A percentile compares a stretch with the other conserved stretches of the same genome.
Evolutionary conservation across 2,329 filamentous ascomycete genomes (phyloP).

Genomic region (Aschersonia sp.): DNA sequence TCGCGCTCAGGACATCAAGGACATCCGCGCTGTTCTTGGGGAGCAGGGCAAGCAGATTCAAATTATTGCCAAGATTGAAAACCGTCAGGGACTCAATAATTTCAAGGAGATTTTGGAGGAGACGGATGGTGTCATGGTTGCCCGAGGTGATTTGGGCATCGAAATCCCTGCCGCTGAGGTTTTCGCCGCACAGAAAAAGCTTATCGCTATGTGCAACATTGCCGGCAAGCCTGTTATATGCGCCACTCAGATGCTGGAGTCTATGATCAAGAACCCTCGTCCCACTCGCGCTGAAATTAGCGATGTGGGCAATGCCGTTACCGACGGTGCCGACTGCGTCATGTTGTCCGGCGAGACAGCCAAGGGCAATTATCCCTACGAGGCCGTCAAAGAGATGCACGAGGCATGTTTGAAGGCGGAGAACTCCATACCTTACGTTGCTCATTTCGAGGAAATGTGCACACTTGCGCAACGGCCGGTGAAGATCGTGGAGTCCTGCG

Average conservation of each 20-base stretch:
- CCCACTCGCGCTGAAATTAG: constrained; percentile 97
- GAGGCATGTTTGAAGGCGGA: constrained; percentile 94
- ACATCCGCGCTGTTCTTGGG: constrained; percentile 85
- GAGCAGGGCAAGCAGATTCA: constrained; percentile 91
- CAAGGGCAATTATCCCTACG: constrained; percentile 87
- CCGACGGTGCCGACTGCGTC: constrained; percentile 96
- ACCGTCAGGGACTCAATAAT: constrained; percentile 99
- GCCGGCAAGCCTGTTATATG: constrained; percentile 98
- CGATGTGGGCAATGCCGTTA: constrained; percentile 94
- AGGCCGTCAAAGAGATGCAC: constrained; percentile 96
- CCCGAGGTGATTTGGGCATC: constrained; percentile 89
- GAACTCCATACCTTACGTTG: constrained; percentile 94
- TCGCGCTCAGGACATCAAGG: constrained; percentile 77
- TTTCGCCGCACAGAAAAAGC: constrained; percentile 99
- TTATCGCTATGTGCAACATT: constrained; percentile 99
- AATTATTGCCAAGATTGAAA: constrained; percentile 99
- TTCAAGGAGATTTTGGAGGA: constrained; percentile 92
- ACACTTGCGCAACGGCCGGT: constrained; percentile 71
- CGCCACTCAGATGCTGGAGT: constrained; percentile 99
- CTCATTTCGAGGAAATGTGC: constrained; percentile 90
- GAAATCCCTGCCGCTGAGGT: constrained; percentile 98
- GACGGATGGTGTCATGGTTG: constrained; percentile 99
- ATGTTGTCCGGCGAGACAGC: constrained; percentile 99
- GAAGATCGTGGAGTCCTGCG: constrained; percentile 80
- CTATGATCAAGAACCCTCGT: constrained; percentile 99